Evolutionary conservation across 768 basidiomycete genomes (phyloP).

Genomic region (Leccinum olivaceopallidum): DNA sequence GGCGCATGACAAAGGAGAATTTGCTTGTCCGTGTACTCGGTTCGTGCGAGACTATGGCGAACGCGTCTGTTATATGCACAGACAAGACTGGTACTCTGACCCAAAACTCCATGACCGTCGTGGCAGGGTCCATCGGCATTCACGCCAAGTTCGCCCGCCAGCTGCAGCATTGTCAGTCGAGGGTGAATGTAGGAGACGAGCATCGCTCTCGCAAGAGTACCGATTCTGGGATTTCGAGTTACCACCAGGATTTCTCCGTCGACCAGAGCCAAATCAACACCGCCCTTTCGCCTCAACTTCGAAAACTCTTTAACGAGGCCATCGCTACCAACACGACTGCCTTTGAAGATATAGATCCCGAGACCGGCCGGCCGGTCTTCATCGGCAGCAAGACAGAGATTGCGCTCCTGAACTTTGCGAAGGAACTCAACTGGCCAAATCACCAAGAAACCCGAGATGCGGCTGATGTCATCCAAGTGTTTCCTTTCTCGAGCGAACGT

Average conservation of each 20-base stretch:
- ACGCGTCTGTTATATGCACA: slow-evolving; percentile 93
- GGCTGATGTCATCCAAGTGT: slow-evolving; percentile 73
- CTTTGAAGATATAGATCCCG: slow-evolving; percentile 77
- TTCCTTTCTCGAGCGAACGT: slow-evolving; percentile 91
- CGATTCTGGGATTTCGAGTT: slow-evolving; percentile 37
- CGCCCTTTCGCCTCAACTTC: slow-evolving; percentile 60
- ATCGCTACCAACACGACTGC: slow-evolving; percentile 94
- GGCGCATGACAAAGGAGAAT: slow-evolving; percentile 96
- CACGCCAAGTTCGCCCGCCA: slow-evolving; percentile 90
- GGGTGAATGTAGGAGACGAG: slow-evolving; percentile 70
- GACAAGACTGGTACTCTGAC: slow-evolving; percentile 98
- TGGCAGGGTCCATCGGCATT: slow-evolving; percentile 92
- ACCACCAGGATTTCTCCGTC: slow-evolving; percentile 78
- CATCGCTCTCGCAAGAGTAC: slow-evolving; percentile 34
- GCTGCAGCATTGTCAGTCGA: slow-evolving; percentile 67
- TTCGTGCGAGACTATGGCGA: slow-evolving; percentile 99
- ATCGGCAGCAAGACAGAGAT: slow-evolving; percentile 96
- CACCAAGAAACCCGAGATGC: slow-evolving; percentile 67
- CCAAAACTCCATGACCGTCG: slow-evolving; percentile 93
- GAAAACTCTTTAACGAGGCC: slow-evolving; percentile 74
- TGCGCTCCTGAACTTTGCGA: slow-evolving; percentile 82
- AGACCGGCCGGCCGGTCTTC: slow-evolving; percentile 60
- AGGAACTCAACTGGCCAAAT: slow-evolving; percentile 74
- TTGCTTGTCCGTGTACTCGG: slow-evolving; percentile 93
- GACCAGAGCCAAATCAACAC: slow-evolving; percentile 72